phyloP scores from a whole-genome alignment of 2,329 filamentous ascomycete genomes.

The Domatiomyces catenatus region DNA sequence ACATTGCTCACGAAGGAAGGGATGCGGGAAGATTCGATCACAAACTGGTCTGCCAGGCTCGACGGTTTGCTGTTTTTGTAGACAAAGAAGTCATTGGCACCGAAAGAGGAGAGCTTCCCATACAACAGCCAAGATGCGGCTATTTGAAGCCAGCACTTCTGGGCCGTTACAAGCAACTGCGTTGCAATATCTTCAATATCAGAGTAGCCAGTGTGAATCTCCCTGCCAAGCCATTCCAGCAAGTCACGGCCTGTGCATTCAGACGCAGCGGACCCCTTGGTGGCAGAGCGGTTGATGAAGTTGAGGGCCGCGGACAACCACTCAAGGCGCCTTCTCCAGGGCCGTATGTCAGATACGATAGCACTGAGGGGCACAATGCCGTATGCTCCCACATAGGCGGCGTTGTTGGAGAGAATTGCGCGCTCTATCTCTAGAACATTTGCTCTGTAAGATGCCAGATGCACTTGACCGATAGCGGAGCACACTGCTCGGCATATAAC shows the following conservation, averaged over 20 bases:
- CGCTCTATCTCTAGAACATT: constrained; percentile 76
- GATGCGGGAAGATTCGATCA: constrained; percentile 44
- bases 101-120: constrained; percentile 63
- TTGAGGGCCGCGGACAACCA: constrained; percentile 64
- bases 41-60: constrained; percentile 34
- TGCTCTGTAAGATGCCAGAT: constrained; percentile 65
- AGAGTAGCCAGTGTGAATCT: constrained; percentile 73
- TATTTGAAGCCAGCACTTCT: constrained; percentile 83
- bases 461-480: constrained; percentile 55
- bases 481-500: constrained; percentile 79
- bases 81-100: constrained; percentile 77
- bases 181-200: constrained; percentile 67
- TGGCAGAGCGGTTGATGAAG: constrained; percentile 38
- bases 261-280: constrained; percentile 13
- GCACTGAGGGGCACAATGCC: constrained; percentile 83
- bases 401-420: constrained; percentile 59
- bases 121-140: constrained; percentile 83
- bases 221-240: constrained; percentile 60
- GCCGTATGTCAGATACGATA: constrained; percentile 69
- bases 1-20: constrained; percentile 64
- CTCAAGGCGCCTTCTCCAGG: constrained; percentile 68
- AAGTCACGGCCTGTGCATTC: constrained; percentile 44
- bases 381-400: constrained; percentile 72
- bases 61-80: constrained; percentile 28
- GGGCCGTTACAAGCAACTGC: constrained; percentile 59